Percentiles rank a stretch among this genome's conserved stretches.
phyloP scores from a whole-genome alignment of 345 rosid species.

The Brassica juncea region DNA sequence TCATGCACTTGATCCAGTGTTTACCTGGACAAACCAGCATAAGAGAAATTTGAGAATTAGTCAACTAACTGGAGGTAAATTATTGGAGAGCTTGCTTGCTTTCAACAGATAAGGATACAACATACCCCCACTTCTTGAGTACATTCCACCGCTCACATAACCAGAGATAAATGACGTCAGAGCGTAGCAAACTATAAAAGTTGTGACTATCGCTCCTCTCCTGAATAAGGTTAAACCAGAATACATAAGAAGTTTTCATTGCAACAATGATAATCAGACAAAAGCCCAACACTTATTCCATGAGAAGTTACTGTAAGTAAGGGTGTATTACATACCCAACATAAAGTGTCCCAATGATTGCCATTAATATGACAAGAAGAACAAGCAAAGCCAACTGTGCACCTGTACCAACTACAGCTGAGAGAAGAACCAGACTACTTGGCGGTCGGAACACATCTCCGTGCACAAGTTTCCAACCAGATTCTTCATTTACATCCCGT shows the following conservation, averaged over 20 bases:
- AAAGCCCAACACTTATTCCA: not conserved
- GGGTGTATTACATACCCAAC: conserved; percentile 66
- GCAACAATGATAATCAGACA: conserved; percentile 10
- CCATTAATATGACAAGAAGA: conserved; percentile 90
- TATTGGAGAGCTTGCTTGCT: conserved; percentile 10
- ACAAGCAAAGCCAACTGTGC: conserved; percentile 91
- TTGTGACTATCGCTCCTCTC: conserved; percentile 44
- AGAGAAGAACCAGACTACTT: conserved; percentile 65
- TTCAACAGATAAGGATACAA: not conserved
- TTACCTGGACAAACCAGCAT: conserved; percentile 56
- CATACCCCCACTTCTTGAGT: conserved; percentile 91
- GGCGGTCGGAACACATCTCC: conserved; percentile 97
- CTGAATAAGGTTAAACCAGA: conserved; percentile 22
- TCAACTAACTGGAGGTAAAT: not conserved
- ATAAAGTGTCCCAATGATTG: conserved; percentile 88
- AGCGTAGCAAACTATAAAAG: conserved; percentile 92
- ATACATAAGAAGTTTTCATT: not conserved
- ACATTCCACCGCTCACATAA: conserved; percentile 97
- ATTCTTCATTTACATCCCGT: conserved; percentile 97
- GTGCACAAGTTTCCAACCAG: conserved; percentile 99
- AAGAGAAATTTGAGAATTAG: not conserved
- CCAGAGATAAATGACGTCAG: conserved; percentile 94
- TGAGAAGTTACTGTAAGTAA: not conserved
- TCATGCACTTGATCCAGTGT: conserved; percentile 93
- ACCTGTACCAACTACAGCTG: conserved; percentile 96